Conservation (phyloP, 345 rosid genomes). For the Arabis alpina region DNA sequence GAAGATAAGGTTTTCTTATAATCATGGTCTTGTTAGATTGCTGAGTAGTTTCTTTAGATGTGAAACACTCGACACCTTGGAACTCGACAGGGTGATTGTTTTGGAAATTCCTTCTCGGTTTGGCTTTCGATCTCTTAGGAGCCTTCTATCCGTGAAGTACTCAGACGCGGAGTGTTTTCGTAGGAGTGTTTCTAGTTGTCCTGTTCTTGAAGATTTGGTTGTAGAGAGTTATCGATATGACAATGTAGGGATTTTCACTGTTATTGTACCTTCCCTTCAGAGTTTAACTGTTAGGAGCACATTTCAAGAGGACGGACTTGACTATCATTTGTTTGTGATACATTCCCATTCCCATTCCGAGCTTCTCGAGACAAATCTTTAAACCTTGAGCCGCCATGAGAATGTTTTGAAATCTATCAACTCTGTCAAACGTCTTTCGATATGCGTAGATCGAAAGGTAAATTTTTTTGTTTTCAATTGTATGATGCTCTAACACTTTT, state of each 20-base stretch:
- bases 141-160: too few relatives aligned
- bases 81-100: constrained; percentile 2
- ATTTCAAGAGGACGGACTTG: too few relatives aligned
- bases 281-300: not conserved
- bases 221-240: not conserved
- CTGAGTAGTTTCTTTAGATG: not conserved
- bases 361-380: constrained; percentile 21
- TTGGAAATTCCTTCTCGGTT: constrained; percentile 19
- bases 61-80: constrained; percentile 20
- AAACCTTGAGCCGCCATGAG: not conserved
- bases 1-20: too few relatives aligned
- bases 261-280: not conserved
- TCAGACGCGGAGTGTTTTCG: not conserved
- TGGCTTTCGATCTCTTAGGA: not conserved
- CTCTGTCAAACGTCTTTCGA: not conserved
- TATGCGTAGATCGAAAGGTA: not conserved
- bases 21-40: too few relatives aligned
- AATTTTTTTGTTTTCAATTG: not conserved
- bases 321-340: not conserved
- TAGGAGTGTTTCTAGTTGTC: constrained; percentile 10
- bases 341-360: constrained; percentile 1
- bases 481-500: not conserved
- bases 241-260: constrained; percentile 6
- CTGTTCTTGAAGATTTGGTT: constrained; percentile 1
- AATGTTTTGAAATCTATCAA: constrained; percentile 8